Conservation (phyloP, 192 early-diverging fungal species). For the Backusella liffmaniae region DNA sequence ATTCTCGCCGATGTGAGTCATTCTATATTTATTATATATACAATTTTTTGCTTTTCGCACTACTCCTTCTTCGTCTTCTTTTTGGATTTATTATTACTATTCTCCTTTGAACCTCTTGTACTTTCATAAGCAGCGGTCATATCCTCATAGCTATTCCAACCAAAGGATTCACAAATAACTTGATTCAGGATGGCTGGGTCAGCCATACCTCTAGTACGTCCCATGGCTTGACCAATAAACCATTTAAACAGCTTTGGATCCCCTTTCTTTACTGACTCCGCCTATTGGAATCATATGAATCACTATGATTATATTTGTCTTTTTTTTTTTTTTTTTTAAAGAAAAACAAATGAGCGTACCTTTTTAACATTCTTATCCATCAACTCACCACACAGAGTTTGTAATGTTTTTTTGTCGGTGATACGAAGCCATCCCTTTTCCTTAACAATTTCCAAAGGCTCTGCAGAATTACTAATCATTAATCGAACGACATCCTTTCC, state of each 20-base stretch:
- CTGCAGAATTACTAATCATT: constrained; percentile 64
- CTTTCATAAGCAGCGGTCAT: constrained; percentile 1
- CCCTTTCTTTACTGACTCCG: constrained; percentile 58
- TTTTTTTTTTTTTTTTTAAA: too few relatives aligned
- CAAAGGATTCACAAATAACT: constrained; percentile 47
- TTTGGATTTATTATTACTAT: constrained; percentile 56
- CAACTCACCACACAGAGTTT: constrained; percentile 43
- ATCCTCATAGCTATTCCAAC: constrained; percentile 13
- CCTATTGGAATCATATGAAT: constrained; percentile 32
- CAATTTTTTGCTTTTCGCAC: neutral
- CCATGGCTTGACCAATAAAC: constrained; percentile 85
- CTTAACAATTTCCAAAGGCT: constrained; percentile 55
- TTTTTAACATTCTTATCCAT: constrained; percentile 43
- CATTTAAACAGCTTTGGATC: constrained; percentile 70
- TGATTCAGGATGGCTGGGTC: constrained; percentile 70
- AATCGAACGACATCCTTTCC: constrained; percentile 70
- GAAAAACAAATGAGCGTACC: constrained; percentile 18
- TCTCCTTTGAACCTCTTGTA: neutral
- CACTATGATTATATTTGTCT: neutral
- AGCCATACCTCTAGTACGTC: constrained; percentile 72
- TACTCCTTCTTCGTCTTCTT: neutral
- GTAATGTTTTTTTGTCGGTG: constrained; percentile 40
- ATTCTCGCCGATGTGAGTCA: neutral
- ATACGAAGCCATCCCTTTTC: constrained; percentile 62
- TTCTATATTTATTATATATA: neutral